Evolutionary conservation across 2,329 filamentous ascomycete genomes (phyloP), one percentile per base, ranked within the genome.

Genomic region (Ophiosphaerella herpotricha): DNA sequence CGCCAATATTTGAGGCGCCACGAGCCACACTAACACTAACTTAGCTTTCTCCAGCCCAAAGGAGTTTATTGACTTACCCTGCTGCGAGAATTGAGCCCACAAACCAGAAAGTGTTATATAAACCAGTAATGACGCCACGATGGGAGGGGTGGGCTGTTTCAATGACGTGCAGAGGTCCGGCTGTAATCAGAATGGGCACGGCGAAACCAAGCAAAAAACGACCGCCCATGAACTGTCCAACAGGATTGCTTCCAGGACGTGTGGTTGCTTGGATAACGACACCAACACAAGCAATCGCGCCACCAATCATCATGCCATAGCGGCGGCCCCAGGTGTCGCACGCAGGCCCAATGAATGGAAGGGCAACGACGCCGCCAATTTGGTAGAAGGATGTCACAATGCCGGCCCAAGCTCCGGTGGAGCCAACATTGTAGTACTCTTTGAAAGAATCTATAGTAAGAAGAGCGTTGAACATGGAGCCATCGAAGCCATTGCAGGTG

Each of bases 61-160:
- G 26, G 11, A 8, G 11, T 11, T 29, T 8, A 29, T 7, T 29
- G 11, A 29, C 26, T 29, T 11, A 29, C 26, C 26, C 26, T 8
- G 26, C 26, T 29, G 66, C 66, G 13, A 70, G 54, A 39, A 70
- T 57, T 21, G 61, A 64, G 18, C 76, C 76, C 7, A 75, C 70
- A 33, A 74, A 77, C 73, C 74, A 78, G 54, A 74, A 74, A 1
- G 73, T 74, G 53, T 77, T 76, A 59, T 75, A 77, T 13, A 74
- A 57, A 29, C 68, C 75, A 6, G 75, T 77, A 50, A 77, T 68
- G 11, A 74, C 60, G 33, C 81, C 82, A 53, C 85, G 78, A 64
- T 81, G 82, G 2, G 80, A 78, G 1, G 84, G 84, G 57, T 86
- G 84, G 3, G 82, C 77, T 23, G 84, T 75, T 65, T 87, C 85